Base-by-base conservation (phyloP, 306 rosid species). In the Mucuna pruriens region DNA sequence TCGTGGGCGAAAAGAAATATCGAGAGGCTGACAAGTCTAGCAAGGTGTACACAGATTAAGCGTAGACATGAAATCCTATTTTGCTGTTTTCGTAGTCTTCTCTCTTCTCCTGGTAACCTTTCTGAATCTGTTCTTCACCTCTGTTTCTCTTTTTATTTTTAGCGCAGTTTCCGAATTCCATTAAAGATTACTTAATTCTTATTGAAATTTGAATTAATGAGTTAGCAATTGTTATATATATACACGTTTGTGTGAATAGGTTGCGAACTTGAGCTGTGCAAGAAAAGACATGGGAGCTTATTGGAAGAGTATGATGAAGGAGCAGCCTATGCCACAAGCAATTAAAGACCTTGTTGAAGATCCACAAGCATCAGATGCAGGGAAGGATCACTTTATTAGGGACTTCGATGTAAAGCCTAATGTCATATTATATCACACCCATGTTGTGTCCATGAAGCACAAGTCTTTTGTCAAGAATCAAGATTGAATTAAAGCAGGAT, bases 221-320 rank as follows among this genome's bases (percentile, higher is more conserved):
- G 49, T 31, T 31, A 72, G 15, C 33, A 4, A 2, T 5, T 45
- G 36, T 44, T 33, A 39, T 45, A 5, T 5, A 23, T 13, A 6
- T 20, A 6, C 36, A 44, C 1, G 15, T 72, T 42, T 75, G 8
- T 58, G 40, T 42, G 23, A 46, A 49, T 33, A 92, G 97, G 62
- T 79, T 69, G 77, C 63, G 1, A 40, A 63, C 68, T 19, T 63
- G 9, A 72, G 80, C 57, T 39, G 45, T 80, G 97, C 81, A 79
- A 89, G 92, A 71, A 87, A 83, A 57, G 95, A 87, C 39, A 17
- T 67, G 4, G 91, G 76, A 58, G 85, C 46, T 0, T 92, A 89
- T 76, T 92, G 97, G 97, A 74, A 86, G 39, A 80, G 67, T 38
- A 17, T 45, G 71, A 90, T 90, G 93, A 86, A 86, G 77, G 91